Conservation (phyloP, 192 early-diverging fungal species). For the Entomortierella parvispora region DNA sequence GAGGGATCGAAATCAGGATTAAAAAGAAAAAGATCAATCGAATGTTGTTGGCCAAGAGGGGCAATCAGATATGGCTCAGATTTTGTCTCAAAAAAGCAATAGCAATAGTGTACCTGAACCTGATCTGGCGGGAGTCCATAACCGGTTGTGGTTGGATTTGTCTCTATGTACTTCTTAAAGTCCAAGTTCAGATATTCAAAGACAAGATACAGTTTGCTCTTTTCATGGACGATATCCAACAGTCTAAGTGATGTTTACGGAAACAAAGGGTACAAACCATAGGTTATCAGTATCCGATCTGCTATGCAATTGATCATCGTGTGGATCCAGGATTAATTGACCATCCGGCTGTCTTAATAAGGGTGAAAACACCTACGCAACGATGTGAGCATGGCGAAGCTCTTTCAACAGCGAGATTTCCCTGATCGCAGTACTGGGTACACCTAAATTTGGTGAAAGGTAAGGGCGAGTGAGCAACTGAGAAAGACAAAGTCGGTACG, state of each 20-base stretch:
- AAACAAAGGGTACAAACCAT: not conserved
- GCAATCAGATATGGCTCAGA: not conserved
- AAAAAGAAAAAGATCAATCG: too few relatives aligned
- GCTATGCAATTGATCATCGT: too few relatives aligned
- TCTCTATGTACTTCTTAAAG: slow-evolving; percentile 43
- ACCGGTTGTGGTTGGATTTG: not conserved
- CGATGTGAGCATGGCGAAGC: slow-evolving; percentile 75
- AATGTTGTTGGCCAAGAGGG: not conserved
- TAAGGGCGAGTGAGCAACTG: slow-evolving; percentile 41
- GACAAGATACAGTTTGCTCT: slow-evolving; percentile 89
- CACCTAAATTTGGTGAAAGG: slow-evolving; percentile 66
- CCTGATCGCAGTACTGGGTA: slow-evolving; percentile 77
- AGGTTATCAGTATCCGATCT: too few relatives aligned
- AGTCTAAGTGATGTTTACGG: slow-evolving; percentile 67
- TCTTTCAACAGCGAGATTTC: slow-evolving; percentile 85
- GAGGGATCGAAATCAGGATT: not conserved
- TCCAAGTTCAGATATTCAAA: slow-evolving; percentile 95
- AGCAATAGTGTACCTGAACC: slow-evolving; percentile 50
- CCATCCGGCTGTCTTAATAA: too few relatives aligned
- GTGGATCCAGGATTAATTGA: too few relatives aligned
- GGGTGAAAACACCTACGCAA: slow-evolving; percentile 64
- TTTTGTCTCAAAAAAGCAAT: not conserved
- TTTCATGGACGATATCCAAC: slow-evolving; percentile 86
- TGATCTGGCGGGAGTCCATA: slow-evolving; percentile 14
- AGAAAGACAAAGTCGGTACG: too few relatives aligned